Evolutionary conservation across 768 basidiomycete species (phyloP).

Genomic region (Rhizopogon sp.): DNA sequence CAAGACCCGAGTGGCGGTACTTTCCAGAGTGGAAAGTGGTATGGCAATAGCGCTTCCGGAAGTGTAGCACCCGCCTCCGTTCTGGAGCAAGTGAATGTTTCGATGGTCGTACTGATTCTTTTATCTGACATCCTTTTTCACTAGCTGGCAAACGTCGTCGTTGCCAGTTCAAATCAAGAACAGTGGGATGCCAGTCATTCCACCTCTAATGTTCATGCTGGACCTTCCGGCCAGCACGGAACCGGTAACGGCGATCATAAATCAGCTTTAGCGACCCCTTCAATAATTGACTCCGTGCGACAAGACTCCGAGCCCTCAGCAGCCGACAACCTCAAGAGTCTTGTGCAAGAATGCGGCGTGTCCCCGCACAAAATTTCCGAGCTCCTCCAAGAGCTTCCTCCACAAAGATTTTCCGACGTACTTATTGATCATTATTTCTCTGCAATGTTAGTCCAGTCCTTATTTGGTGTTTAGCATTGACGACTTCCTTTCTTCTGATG

Average conservation of each 20-base stretch:
- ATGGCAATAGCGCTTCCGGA: conserved; percentile 78
- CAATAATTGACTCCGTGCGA: conserved; percentile 37
- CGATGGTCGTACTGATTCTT: conserved; percentile 7
- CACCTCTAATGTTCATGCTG: conserved; percentile 6
- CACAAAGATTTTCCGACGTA: conserved; percentile 65
- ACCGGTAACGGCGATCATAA: conserved; percentile 22
- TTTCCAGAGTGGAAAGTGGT: conserved; percentile 85
- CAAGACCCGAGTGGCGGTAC: conserved; percentile 72
- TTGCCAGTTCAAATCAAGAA: conserved; percentile 31
- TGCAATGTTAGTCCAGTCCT: conserved; percentile 48
- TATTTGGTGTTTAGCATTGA: conserved; percentile 1
- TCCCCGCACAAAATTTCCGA: conserved; percentile 88
- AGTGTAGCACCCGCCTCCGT: conserved; percentile 77
- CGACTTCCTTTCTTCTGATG: conserved; percentile 4
- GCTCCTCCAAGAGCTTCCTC: conserved; percentile 83
- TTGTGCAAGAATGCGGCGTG: conserved; percentile 91
- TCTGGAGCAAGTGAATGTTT: conserved; percentile 63
- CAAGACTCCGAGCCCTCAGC: conserved; percentile 46
- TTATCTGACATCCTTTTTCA: conserved; percentile 16
- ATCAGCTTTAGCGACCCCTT: conserved; percentile 20
- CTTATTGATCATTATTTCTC: conserved; percentile 81
- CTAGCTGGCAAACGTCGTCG: conserved; percentile 52
- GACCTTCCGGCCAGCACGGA: conserved; percentile 17
- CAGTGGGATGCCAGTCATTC: conserved; percentile 20
- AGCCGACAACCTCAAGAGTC: conserved; percentile 76